Percentiles rank a stretch among this genome's conserved stretches.
phyloP scores from a whole-genome alignment of 1,284 basidiomycete species.

The Ceraceosorus guamensis region DNA sequence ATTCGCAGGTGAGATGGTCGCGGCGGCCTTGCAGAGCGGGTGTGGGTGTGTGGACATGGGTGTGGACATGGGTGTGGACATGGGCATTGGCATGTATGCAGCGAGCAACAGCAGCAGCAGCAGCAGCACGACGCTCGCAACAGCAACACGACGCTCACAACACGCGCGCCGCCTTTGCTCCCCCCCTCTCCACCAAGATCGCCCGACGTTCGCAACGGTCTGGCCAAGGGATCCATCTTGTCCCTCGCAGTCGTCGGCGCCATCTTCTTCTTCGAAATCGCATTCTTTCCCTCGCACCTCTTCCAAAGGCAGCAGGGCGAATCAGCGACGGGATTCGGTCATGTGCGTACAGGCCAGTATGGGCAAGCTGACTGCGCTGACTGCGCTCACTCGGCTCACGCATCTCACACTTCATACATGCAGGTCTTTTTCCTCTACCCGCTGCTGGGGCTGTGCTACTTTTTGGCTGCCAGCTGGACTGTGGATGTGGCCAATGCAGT shows the following conservation, averaged over 20 bases:
- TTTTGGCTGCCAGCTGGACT: slow-evolving; percentile 43
- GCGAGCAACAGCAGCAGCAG: neutral
- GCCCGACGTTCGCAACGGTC: slow-evolving; percentile 25
- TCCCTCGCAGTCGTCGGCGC: slow-evolving; percentile 30
- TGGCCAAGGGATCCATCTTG: slow-evolving; percentile 40
- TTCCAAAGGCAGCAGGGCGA: slow-evolving; percentile 14
- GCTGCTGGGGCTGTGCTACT: slow-evolving; percentile 39
- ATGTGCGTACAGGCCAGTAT: neutral
- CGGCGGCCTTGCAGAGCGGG: slow-evolving; percentile 1
- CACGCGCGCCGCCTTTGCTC: too few species aligned
- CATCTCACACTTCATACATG: slow-evolving; percentile 19
- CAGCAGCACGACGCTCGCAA: too few species aligned
- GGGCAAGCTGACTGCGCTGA: slow-evolving; percentile 1
- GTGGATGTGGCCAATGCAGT: slow-evolving; percentile 41
- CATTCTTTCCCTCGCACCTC: slow-evolving; percentile 38
- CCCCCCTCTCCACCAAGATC: slow-evolving; percentile 18
- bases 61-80: neutral
- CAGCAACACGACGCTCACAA: too few species aligned
- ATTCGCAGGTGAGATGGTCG: neutral
- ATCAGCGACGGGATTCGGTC: slow-evolving; percentile 1
- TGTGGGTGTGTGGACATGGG: neutral
- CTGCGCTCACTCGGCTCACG: slow-evolving; percentile 1
- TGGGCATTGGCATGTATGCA: neutral
- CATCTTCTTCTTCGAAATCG: slow-evolving; percentile 43
- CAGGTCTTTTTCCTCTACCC: slow-evolving; percentile 45